Percentiles rank a stretch among this genome's conserved stretches.
Evolutionary conservation across 2,329 filamentous ascomycete species (phyloP).

Genomic region (Pyricularia pennisetigena): DNA sequence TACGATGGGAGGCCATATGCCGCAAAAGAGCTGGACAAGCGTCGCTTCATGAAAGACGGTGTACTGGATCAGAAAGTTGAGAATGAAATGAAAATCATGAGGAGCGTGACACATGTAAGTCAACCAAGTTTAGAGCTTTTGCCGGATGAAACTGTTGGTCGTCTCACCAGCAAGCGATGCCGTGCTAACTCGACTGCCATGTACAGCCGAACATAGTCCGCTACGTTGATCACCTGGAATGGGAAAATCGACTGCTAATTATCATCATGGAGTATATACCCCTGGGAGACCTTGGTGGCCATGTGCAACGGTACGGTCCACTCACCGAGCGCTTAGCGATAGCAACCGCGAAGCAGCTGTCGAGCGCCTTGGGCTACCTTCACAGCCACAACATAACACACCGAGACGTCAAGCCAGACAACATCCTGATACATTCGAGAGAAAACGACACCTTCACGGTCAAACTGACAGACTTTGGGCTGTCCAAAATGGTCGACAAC

Average conservation of each 20-base stretch:
- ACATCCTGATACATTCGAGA: constrained; percentile 72
- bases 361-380: constrained; percentile 77
- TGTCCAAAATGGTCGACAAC: constrained; percentile 89
- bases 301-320: constrained; percentile 49
- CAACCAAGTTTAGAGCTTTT: not conserved
- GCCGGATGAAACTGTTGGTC: constrained; percentile 6
- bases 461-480: constrained; percentile 91
- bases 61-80: constrained; percentile 84
- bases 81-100: constrained; percentile 97
- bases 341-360: constrained; percentile 63
- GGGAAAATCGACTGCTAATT: constrained; percentile 75
- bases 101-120: constrained; percentile 68
- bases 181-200: not conserved
- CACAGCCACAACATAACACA: constrained; percentile 87
- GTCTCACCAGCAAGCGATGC: not conserved
- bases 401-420: constrained; percentile 97
- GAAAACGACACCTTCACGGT: constrained; percentile 57
- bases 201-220: constrained; percentile 74
- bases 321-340: constrained; percentile 62
- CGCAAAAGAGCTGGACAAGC: constrained; percentile 91
- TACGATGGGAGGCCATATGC: constrained; percentile 76
- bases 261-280: constrained; percentile 94
- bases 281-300: constrained; percentile 71
- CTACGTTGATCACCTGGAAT: constrained; percentile 82
- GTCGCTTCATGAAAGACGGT: constrained; percentile 86